Evolutionary conservation across 2,329 filamentous ascomycete species (phyloP).

Genomic region (Paradendryphiella salina): DNA sequence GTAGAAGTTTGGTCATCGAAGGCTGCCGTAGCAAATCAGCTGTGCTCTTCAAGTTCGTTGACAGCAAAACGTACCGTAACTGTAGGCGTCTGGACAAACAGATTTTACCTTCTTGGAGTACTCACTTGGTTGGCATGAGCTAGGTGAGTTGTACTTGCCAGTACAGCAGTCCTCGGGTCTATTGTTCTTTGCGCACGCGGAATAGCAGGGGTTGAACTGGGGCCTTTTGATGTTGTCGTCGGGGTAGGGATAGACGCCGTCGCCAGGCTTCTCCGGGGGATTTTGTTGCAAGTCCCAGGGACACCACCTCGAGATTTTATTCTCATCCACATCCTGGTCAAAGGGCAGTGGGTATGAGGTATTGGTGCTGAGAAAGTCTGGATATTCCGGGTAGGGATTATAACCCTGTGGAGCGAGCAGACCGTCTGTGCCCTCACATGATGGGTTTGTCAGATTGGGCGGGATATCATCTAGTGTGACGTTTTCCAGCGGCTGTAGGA

Average conservation of each 20-base stretch:
- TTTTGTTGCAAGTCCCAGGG: conserved; percentile 75
- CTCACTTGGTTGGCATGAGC: conserved; percentile 65
- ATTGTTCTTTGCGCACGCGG: conserved; percentile 72
- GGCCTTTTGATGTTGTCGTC: conserved; percentile 73
- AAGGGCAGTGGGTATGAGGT: conserved; percentile 68
- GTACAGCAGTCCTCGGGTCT: conserved; percentile 73
- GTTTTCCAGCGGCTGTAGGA: conserved; percentile 59
- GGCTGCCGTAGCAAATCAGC: conserved; percentile 38
- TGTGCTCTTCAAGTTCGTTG: background rate
- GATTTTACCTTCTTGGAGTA: conserved; percentile 73
- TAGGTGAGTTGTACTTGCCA: conserved; percentile 66
- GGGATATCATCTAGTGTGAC: conserved; percentile 65
- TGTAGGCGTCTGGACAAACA: conserved; percentile 83
- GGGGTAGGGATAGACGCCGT: conserved; percentile 79
- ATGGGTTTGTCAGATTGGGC: conserved; percentile 74
- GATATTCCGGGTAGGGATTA: conserved; percentile 57
- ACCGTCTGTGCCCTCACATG: conserved; percentile 73
- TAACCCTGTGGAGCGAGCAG: conserved; percentile 55
- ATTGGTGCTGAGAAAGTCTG: conserved; percentile 63
- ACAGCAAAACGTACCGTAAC: conserved; percentile 62
- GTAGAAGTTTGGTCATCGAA: conserved; percentile 62
- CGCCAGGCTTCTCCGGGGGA: conserved; percentile 69
- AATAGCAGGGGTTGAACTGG: conserved; percentile 75
- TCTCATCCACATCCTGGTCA: conserved; percentile 62
- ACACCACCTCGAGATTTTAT: conserved; percentile 69